Conservation (phyloP, 2,329 filamentous ascomycete genomes). For the Alternaria triticina region DNA sequence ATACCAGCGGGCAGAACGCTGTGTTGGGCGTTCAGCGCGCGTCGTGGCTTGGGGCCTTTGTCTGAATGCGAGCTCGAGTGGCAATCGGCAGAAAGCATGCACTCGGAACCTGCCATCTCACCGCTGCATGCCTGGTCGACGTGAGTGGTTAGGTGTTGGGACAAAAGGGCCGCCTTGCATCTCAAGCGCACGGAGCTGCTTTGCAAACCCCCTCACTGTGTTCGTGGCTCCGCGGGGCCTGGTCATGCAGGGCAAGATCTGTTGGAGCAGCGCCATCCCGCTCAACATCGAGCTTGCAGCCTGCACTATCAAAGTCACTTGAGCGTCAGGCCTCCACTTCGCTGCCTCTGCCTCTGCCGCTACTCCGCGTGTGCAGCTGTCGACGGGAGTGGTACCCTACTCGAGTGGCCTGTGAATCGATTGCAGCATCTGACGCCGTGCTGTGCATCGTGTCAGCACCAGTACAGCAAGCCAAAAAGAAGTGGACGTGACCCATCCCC, state of each 20-base stretch:
- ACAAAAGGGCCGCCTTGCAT: constrained; percentile 29
- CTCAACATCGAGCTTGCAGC: constrained; percentile 9
- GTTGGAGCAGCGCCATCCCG: constrained; percentile 27
- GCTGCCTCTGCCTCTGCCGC: constrained; percentile 8
- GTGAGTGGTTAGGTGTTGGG: constrained; percentile 24
- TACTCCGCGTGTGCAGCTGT: constrained; percentile 7
- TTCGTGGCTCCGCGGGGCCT: constrained; percentile 11
- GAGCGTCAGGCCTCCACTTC: constrained; percentile 8
- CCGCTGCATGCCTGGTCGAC: constrained; percentile 16
- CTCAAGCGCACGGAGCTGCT: constrained; percentile 8
- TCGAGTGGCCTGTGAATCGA: not conserved
- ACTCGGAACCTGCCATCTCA: constrained; percentile 25
- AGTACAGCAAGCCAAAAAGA: not conserved
- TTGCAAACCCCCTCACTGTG: constrained; percentile 10
- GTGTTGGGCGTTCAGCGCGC: constrained; percentile 4
- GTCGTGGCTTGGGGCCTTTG: constrained; percentile 5
- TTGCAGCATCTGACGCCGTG: not conserved
- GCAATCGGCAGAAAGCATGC: constrained; percentile 14
- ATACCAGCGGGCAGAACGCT: not conserved
- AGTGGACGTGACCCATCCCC: not conserved
- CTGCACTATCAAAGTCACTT: constrained; percentile 15
- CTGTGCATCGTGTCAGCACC: not conserved
- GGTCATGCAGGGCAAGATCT: constrained; percentile 27
- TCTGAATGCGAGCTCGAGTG: constrained; percentile 1
- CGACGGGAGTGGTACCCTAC: constrained; percentile 5